phyloP scores from a whole-genome alignment of 495 filamentous ascomycete genomes.

The Emericellopsis terricola region DNA sequence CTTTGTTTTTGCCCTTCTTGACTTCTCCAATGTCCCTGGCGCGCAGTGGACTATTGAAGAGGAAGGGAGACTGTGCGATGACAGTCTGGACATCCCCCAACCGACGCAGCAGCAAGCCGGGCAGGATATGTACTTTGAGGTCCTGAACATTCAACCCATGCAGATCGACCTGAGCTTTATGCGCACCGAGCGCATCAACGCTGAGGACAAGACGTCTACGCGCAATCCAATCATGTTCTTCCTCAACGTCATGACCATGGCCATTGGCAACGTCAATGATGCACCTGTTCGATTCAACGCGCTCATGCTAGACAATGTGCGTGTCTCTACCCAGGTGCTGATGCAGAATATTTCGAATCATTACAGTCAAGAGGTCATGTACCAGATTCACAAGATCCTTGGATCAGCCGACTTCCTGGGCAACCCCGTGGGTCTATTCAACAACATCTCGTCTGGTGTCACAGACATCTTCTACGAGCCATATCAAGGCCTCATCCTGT shows the following conservation, averaged over 20 bases:
- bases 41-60: slow-evolving; percentile 77
- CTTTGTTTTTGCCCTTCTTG: slow-evolving; percentile 87
- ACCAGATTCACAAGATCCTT: slow-evolving; percentile 89
- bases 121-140: slow-evolving; percentile 94
- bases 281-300: slow-evolving; percentile 86
- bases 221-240: slow-evolving; percentile 94
- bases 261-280: slow-evolving; percentile 95
- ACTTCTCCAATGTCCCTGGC: slow-evolving; percentile 87
- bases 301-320: slow-evolving; percentile 85
- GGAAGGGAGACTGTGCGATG: slow-evolving; percentile 69
- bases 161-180: slow-evolving; percentile 95
- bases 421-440: slow-evolving; percentile 94
- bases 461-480: slow-evolving; percentile 98
- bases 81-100: slow-evolving; percentile 78
- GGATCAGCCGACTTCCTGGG: slow-evolving; percentile 97
- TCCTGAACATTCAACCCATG: slow-evolving; percentile 93
- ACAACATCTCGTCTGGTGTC: slow-evolving; percentile 91
- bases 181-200: slow-evolving; percentile 89
- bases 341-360: slow-evolving; percentile 75
- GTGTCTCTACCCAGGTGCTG: slow-evolving; percentile 71
- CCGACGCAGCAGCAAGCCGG: slow-evolving; percentile 66
- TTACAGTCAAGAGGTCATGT: slow-evolving; percentile 89
- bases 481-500: slow-evolving; percentile 94
- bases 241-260: slow-evolving; percentile 97
- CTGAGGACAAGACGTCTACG: slow-evolving; percentile 78